phyloP scores from a whole-genome alignment of 225 moss, liverwort and hornwort genomes.

The Bryoerythrophyllum caledonicum region DNA sequence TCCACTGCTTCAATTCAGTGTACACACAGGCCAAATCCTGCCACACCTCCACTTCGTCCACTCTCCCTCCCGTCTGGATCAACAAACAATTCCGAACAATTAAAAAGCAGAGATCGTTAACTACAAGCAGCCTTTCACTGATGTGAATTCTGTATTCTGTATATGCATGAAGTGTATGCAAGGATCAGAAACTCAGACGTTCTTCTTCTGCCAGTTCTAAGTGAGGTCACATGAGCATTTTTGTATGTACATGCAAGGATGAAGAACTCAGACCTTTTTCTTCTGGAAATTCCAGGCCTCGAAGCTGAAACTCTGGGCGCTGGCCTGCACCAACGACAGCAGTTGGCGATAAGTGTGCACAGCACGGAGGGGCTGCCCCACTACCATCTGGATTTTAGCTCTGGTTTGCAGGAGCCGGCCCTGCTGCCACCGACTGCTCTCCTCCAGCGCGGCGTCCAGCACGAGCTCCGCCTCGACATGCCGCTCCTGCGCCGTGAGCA shows the following conservation, averaged over 20 bases:
- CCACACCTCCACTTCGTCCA: slow-evolving; percentile 95
- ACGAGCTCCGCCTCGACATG: slow-evolving; percentile 84
- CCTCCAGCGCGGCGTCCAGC: slow-evolving; percentile 85
- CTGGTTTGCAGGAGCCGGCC: slow-evolving; percentile 78
- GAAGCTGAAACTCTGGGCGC: slow-evolving; percentile 70
- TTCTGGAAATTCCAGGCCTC: slow-evolving; percentile 80
- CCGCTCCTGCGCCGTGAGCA: slow-evolving; percentile 84
- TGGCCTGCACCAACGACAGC: slow-evolving; percentile 80
- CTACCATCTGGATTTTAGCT: slow-evolving; percentile 83
- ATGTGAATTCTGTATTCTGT: too few species aligned
- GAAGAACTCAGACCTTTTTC: slow-evolving; percentile 49
- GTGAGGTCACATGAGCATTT: too few species aligned
- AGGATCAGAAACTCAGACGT: too few species aligned
- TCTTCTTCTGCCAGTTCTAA: too few species aligned
- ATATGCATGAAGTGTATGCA: too few species aligned
- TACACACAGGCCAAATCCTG: slow-evolving; percentile 89
- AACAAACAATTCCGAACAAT: slow-evolving; percentile 15
- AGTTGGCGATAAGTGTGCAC: slow-evolving; percentile 81
- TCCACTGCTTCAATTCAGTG: slow-evolving; percentile 82
- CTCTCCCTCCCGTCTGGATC: slow-evolving; percentile 60
- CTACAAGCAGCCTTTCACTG: not conserved
- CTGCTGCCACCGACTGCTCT: slow-evolving; percentile 93
- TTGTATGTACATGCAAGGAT: not conserved
- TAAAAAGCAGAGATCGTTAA: not conserved
- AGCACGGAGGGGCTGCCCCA: slow-evolving; percentile 75